Base-by-base conservation (phyloP, 1,139 yeast species). In the Lodderomyces elongisporus region DNA sequence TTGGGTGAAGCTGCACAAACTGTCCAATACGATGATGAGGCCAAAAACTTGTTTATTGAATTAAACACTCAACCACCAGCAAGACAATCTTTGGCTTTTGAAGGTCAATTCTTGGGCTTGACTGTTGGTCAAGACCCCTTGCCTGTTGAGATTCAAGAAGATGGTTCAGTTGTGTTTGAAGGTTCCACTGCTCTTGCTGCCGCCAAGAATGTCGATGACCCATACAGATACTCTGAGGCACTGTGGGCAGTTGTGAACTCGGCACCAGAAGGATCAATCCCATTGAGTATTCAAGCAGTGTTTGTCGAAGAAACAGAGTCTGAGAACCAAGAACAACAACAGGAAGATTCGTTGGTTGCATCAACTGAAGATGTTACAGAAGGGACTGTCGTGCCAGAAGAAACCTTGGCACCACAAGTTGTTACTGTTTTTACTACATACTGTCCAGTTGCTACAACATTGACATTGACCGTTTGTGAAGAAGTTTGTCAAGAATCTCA, bases 1-100 rank as follows among this genome's bases (percentile, higher is more conserved):
- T 45, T 71, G n/a, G 38, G 30, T 15, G n/a, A n/a, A n/a, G 17
- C 25, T 20, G 34, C 37, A 17, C 36, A 37, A 31, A 30, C 35
- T 15, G 33, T 46, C 29, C 78, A 71, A 47, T 76, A 68, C 51
- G 79, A 80, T 49, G 80, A 80, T 29, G 80, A 69, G 36, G 53
- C 70, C 45, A 60, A 66, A 56, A 69, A 63, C 49, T 47, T 64
- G 29, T 63, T 66, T 51, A 44, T 70, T 18, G 35, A 31, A 20
- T 20, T 36, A 14, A 16, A 17, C n/a, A n/a, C 34, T 21, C 28
- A 29, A 14, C 34, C 34, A 17, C 25, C 28, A 14, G 20, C 28
- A 15, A 27, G 20, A 22, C 42, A 40, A 34, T 31, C 24, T 10
- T 40, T 43, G 15, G 35, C 37, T 12, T 27, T 39, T 27, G 28